These are phyloP conservation scores for Rhinocladiella similis DNA, from an alignment of 2,329 filamentous ascomycete genomes.

Conservation along the genomic window DNA sequence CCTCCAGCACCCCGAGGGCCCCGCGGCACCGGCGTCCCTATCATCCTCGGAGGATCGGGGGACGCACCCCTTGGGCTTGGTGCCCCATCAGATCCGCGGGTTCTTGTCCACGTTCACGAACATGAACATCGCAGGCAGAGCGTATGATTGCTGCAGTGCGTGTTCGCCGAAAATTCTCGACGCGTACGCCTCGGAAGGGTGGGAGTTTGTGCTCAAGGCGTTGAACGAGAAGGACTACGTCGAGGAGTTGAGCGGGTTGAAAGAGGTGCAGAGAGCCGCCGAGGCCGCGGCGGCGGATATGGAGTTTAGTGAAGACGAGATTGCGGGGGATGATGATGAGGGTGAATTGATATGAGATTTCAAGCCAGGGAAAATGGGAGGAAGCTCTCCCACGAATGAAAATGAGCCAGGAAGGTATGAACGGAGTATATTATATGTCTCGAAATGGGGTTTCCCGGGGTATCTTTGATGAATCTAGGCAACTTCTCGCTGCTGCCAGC, in stretches of 20 bases:
- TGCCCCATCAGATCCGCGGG: slow-evolving; percentile 65
- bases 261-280: slow-evolving; percentile 53
- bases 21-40: slow-evolving; percentile 39
- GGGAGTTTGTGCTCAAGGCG: slow-evolving; percentile 61
- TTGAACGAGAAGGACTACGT: slow-evolving; percentile 63
- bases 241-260: slow-evolving; percentile 62
- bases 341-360: slow-evolving; percentile 36
- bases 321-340: slow-evolving; percentile 37
- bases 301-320: slow-evolving; percentile 40
- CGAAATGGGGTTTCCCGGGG: too few relatives aligned
- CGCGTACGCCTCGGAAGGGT: slow-evolving; percentile 55
- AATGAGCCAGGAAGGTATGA: too few relatives aligned
- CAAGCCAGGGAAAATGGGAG: neutral
- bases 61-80: slow-evolving; percentile 50
- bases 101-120: slow-evolving; percentile 63
- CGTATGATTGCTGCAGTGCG: slow-evolving; percentile 63
- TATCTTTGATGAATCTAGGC: too few relatives aligned
- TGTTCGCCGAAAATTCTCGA: slow-evolving; percentile 58
- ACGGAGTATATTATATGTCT: too few relatives aligned
- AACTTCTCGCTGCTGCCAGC: neutral
- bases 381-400: too few relatives aligned
- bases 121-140: slow-evolving; percentile 56
- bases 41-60: slow-evolving; percentile 35
- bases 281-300: slow-evolving; percentile 46
- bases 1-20: slow-evolving; percentile 73